Conservation (phyloP, 2,329 filamentous ascomycete genomes). For the Pezicula carpinea region DNA sequence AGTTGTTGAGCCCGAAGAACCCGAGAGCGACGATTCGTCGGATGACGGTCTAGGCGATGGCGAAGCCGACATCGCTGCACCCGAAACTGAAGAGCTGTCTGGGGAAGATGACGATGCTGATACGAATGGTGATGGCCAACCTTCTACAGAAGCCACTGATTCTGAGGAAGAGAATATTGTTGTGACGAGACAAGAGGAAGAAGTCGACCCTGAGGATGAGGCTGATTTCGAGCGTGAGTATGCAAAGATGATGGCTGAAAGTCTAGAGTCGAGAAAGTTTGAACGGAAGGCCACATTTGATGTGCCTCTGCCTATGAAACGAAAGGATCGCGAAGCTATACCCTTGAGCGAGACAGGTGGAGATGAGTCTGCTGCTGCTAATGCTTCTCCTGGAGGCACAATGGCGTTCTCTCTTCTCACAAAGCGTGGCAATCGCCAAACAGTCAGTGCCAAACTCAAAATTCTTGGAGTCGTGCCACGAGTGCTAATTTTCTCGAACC, state of each 20-base stretch:
- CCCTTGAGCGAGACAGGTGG: slow-evolving; percentile 30
- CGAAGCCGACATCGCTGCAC: slow-evolving; percentile 53
- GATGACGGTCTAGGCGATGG: slow-evolving; percentile 70
- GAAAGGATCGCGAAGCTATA: slow-evolving; percentile 58
- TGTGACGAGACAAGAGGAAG: slow-evolving; percentile 85
- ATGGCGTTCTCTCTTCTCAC: slow-evolving; percentile 97
- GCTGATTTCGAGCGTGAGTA: slow-evolving; percentile 98
- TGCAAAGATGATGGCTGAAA: slow-evolving; percentile 97
- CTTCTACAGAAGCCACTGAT: slow-evolving; percentile 52
- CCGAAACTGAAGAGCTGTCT: slow-evolving; percentile 37
- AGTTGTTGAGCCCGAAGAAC: slow-evolving; percentile 65
- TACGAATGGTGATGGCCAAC: slow-evolving; percentile 45
- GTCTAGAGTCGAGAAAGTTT: slow-evolving; percentile 90
- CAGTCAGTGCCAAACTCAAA: slow-evolving; percentile 49
- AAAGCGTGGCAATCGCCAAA: slow-evolving; percentile 92
- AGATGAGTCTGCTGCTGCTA: slow-evolving; percentile 33
- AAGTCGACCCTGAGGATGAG: slow-evolving; percentile 87
- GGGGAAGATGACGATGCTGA: slow-evolving; percentile 31
- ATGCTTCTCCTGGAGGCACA: slow-evolving; percentile 44
- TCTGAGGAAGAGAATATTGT: slow-evolving; percentile 83
- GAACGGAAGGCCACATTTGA: slow-evolving; percentile 94
- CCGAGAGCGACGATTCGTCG: slow-evolving; percentile 63
- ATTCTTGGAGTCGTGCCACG: background rate
- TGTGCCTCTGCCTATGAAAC: slow-evolving; percentile 89
- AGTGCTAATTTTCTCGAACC: slow-evolving; percentile 12